These are phyloP conservation scores for Phaeotremella skinneri DNA, from an alignment of 768 basidiomycete species.

Conservation along the genomic window DNA sequence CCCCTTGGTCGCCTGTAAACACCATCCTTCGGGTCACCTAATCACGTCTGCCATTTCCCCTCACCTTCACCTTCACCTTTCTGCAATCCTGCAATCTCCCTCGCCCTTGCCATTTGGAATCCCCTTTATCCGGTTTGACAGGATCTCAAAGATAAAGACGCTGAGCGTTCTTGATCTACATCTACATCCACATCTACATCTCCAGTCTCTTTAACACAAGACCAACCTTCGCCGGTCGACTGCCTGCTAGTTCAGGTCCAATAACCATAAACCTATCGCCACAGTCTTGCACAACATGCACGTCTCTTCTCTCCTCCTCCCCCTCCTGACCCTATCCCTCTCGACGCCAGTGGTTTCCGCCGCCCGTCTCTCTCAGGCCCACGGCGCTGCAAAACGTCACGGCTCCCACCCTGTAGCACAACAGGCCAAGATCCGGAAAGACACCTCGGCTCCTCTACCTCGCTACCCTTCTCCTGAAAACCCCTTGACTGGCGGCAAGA, in stretches of 20 bases:
- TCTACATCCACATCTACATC: no score
- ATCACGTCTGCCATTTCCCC: no score
- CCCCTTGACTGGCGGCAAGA: conserved; percentile 13
- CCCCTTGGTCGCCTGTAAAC: no score
- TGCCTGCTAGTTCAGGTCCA: neutral
- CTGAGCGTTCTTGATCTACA: conserved; percentile 3
- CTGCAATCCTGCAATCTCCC: no score
- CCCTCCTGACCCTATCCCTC: conserved; percentile 33
- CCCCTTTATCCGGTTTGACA: neutral
- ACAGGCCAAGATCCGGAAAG: conserved; percentile 1
- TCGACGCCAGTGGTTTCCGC: conserved; percentile 13
- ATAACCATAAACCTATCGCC: neutral
- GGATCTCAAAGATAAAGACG: neutral
- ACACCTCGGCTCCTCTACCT: conserved; percentile 3
- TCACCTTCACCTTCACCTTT: no score
- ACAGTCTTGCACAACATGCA: conserved; percentile 26
- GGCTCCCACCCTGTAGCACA: neutral
- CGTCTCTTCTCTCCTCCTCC: conserved; percentile 32
- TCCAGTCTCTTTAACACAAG: conserved; percentile 3
- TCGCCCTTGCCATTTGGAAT: no score
- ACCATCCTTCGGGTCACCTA: no score
- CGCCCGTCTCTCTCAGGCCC: conserved; percentile 3
- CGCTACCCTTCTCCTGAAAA: conserved; percentile 1
- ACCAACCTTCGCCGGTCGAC: conserved; percentile 40
- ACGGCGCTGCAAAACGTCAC: conserved; percentile 13